phyloP scores from a whole-genome alignment of 1,139 yeast species.

The Nakaseomyces bracarensis region DNA sequence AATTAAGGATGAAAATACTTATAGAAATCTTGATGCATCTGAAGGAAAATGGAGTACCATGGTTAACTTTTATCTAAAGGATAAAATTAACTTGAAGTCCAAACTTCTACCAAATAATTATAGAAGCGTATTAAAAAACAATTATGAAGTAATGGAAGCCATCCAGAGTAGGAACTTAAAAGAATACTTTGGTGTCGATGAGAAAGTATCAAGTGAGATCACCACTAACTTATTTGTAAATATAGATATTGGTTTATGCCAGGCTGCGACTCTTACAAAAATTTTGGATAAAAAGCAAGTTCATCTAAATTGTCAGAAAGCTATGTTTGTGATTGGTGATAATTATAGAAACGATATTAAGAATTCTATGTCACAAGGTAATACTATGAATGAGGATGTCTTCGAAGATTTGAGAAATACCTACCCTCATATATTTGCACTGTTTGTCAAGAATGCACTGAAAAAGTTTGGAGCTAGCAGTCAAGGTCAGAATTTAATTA shows the following conservation, averaged over 20 bases:
- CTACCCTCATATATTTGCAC: constrained; percentile 25
- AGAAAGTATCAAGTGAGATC: constrained; percentile 9
- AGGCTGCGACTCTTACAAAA: neutral
- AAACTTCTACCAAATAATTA: constrained; percentile 4
- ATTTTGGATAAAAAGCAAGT: neutral
- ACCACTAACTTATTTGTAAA: neutral
- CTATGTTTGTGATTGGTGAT: neutral
- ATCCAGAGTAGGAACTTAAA: neutral
- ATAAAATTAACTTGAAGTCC: constrained; percentile 11
- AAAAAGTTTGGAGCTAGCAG: constrained; percentile 11
- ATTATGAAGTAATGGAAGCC: constrained; percentile 15
- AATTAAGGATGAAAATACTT: constrained; percentile 23
- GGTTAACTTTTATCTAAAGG: constrained; percentile 18
- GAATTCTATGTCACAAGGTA: constrained; percentile 9
- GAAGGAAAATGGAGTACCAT: constrained; percentile 18
- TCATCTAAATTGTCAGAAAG: neutral
- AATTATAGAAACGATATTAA: neutral
- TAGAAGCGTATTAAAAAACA: constrained; percentile 12
- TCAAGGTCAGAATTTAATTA: constrained; percentile 14
- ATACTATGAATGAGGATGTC: constrained; percentile 17
- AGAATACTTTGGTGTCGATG: neutral
- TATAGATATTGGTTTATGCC: neutral
- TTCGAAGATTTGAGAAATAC: constrained; percentile 23
- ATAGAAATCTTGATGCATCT: constrained; percentile 10
- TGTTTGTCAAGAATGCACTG: constrained; percentile 17